Evolutionary conservation across 2,329 filamentous ascomycete genomes (phyloP).

Genomic region (Colletotrichum lindemuthianum): DNA sequence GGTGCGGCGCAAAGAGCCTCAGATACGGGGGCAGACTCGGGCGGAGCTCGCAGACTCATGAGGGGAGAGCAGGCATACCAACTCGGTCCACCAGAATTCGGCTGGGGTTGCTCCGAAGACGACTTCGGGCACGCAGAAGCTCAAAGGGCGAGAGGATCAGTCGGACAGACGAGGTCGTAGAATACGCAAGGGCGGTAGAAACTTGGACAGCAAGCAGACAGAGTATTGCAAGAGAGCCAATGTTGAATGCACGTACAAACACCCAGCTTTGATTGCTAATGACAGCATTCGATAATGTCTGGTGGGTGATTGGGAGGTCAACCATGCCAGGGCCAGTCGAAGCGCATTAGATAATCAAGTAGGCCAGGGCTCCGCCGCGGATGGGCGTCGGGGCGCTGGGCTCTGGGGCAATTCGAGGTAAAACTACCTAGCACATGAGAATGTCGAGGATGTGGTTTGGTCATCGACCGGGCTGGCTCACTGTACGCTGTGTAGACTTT

Average conservation of each 20-base stretch:
- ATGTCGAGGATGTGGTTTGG: no score
- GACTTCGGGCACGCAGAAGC: conserved; percentile 21
- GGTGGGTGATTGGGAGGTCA: conserved; percentile 43
- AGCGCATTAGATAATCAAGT: conserved; percentile 40
- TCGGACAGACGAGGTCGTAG: not conserved
- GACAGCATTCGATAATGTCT: conserved; percentile 43
- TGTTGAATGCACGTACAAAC: conserved; percentile 7
- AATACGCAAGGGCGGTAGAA: conserved; percentile 15
- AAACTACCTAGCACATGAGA: not conserved
- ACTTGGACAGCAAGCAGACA: not conserved
- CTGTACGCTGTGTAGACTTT: conserved; percentile 17
- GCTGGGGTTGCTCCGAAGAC: conserved; percentile 30
- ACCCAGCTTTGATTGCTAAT: conserved; percentile 43
- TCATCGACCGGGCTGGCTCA: not conserved
- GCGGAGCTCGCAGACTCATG: conserved; percentile 19
- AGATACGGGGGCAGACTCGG: conserved; percentile 1
- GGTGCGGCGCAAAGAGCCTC: conserved; percentile 14
- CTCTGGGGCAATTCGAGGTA: conserved; percentile 14
- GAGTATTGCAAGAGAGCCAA: conserved; percentile 23
- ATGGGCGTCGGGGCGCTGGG: conserved; percentile 25
- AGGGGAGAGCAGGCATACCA: conserved; percentile 35
- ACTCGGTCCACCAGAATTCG: conserved; percentile 35
- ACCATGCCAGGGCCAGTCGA: conserved; percentile 37
- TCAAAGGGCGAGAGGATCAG: conserved; percentile 15
- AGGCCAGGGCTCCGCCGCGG: conserved; percentile 31